A percentile compares a stretch with the other conserved stretches of the same genome.
phyloP scores from a whole-genome alignment of 352 stramenopile species.

The Phytophthora melonis region DNA sequence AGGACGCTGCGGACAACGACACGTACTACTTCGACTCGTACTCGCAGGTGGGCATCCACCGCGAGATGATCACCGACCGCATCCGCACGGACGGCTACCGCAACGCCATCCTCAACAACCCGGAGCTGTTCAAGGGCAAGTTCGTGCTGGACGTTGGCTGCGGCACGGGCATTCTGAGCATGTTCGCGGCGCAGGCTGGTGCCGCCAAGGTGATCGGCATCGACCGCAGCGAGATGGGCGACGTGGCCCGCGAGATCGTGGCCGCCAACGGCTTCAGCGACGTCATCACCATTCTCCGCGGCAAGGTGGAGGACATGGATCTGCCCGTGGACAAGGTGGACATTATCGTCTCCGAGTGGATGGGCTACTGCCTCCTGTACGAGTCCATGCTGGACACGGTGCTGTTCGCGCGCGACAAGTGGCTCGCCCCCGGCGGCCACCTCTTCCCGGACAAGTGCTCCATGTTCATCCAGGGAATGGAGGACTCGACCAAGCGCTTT shows the following conservation, averaged over 20 bases:
- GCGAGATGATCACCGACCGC: conserved; percentile 93
- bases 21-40: conserved; percentile 99
- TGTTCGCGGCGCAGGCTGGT: conserved; percentile 96
- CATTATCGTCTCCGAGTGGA: conserved; percentile 99
- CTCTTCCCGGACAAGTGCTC: conserved; percentile 98
- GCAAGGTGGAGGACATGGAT: conserved; percentile 96
- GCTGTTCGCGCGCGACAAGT: conserved; percentile 97
- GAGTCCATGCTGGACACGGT: conserved; percentile 99
- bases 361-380: conserved; percentile 98
- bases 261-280: conserved; percentile 92
- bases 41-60: conserved; percentile 98
- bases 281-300: conserved; percentile 94
- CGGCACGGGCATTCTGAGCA: conserved; percentile 97
- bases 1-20: conserved; percentile 72
- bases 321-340: conserved; percentile 95
- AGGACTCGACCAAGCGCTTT: conserved; percentile 74
- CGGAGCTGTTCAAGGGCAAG: conserved; percentile 97
- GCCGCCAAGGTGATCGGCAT: conserved; percentile 94
- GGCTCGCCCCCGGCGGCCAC: conserved; percentile 92
- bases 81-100: conserved; percentile 97
- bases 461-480: conserved; percentile 92
- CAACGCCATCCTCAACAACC: conserved; percentile 98
- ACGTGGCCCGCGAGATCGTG: conserved; percentile 96
- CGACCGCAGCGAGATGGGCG: conserved; percentile 95
- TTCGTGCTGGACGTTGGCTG: conserved; percentile 98